Evolutionary conservation across 108 stramenopile genomes (phyloP).

Genomic region (Nannochloropsis gaditana): DNA sequence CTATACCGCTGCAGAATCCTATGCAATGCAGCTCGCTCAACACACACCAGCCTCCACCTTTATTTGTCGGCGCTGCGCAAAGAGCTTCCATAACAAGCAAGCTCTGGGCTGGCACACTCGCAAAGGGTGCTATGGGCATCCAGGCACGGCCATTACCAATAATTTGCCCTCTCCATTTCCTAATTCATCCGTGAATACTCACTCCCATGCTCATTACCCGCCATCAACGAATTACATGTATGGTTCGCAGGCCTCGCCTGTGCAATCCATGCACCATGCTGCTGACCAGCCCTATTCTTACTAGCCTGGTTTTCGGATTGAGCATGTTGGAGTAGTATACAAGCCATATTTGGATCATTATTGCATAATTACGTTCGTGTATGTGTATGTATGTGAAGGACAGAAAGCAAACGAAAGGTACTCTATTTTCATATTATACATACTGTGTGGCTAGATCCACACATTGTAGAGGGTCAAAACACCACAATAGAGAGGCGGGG

Average conservation of each 20-base stretch:
- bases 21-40: neutral
- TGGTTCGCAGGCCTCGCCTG: neutral
- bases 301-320: no score
- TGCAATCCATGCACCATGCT: neutral
- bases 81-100: neutral
- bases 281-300: neutral
- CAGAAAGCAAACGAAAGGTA: no score
- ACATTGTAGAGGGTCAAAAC: no score
- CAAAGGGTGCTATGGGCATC: neutral
- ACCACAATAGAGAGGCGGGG: no score
- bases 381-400: no score
- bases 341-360: no score
- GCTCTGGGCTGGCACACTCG: neutral
- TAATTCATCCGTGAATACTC: neutral
- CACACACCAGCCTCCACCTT: neutral
- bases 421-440: no score
- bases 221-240: neutral
- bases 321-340: no score
- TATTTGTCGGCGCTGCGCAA: neutral
- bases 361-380: no score
- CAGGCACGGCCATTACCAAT: neutral
- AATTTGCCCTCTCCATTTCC: neutral
- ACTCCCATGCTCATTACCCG: neutral
- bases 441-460: no score
- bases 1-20: neutral